These are phyloP conservation scores for Cryomyces minteri DNA, from an alignment of 495 filamentous ascomycete genomes.

Conservation along the genomic window DNA sequence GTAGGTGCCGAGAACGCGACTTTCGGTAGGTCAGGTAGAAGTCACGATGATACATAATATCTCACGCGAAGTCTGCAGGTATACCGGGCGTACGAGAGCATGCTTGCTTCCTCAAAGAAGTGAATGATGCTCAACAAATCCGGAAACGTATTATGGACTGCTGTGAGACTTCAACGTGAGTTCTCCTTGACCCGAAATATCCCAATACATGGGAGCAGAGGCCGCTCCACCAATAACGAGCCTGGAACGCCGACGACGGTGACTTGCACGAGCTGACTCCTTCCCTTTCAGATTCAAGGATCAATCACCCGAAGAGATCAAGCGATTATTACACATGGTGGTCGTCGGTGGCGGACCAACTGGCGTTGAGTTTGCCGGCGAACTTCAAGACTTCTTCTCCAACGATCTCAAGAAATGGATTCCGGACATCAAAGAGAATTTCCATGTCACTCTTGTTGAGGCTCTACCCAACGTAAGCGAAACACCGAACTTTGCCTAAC, in stretches of 20 bases:
- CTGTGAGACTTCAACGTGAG: conserved; percentile 57
- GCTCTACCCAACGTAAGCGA: conserved; percentile 69
- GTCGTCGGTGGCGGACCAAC: conserved; percentile 96
- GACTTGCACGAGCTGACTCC: no score
- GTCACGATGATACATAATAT: not conserved
- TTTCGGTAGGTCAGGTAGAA: conserved; percentile 42
- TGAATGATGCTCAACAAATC: conserved; percentile 84
- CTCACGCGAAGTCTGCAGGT: conserved; percentile 21
- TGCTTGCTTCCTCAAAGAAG: conserved; percentile 97
- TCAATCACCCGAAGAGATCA: conserved; percentile 72
- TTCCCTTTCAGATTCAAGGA: conserved; percentile 63
- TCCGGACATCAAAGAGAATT: conserved; percentile 81
- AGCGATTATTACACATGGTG: conserved; percentile 96
- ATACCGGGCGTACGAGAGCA: conserved; percentile 90
- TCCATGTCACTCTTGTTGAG: conserved; percentile 94
- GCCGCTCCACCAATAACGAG: no score
- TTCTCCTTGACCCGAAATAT: no score
- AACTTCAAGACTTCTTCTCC: conserved; percentile 97
- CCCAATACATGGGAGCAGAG: no score
- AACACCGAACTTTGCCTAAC: not conserved
- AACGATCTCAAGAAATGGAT: conserved; percentile 96
- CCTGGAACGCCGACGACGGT: no score
- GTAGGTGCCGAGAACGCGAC: conserved; percentile 98
- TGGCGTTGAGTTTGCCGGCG: conserved; percentile 94
- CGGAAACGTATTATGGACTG: conserved; percentile 99